Evolutionary conservation across 202 grass and related monocot species (phyloP), one percentile per base, ranked within the genome.

Genomic region (Cymbopogon flexuosus): DNA sequence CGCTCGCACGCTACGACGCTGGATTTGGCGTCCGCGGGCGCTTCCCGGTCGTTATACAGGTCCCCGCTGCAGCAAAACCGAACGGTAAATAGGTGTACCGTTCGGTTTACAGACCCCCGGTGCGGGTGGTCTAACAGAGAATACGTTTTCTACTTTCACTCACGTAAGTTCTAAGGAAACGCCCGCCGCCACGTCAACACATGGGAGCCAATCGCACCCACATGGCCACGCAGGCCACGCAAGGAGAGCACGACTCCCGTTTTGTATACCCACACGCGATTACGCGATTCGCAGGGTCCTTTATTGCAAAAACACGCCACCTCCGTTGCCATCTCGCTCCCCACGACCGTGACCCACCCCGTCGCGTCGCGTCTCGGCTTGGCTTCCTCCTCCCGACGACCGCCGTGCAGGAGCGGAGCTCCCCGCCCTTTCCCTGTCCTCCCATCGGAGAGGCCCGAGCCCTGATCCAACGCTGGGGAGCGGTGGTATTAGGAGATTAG

Each of bases 221-320:
- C 75, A 52, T 47, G 80, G 68, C 62, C 69, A 27, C 27, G 27
- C 27, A 27, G 80, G 68, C 70, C 86, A 84, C 86, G 81, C 86
- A 23, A 31, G 46, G 45, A 33, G 31, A n/a, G n/a, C 63, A 5
- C 23, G 10, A 15, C 9, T 24, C 31, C 1, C 41, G 54, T 30
- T 68, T 3, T 10, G 5, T 18, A 8, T 10, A 43, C 66, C 23
- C 24, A 12, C 31, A 27, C 27, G 49, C 18, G 8, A 85, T 81
- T 81, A 47, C 82, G 45, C 19, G 33, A 72, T 59, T 47, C 4
- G 10, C 19, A 5, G 21, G 10, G 87, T 18, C 65, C 65, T 89
- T 88, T 81, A 41, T 47, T 40, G 87, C 82, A 89, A 85, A 81
- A 89, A 3, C 73, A 85, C 78, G 36, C 71, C 81, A 34, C 23